Evolutionary conservation across 2,329 filamentous ascomycete species (phyloP).

Genomic region (Trichophyton mentagrophytes): DNA sequence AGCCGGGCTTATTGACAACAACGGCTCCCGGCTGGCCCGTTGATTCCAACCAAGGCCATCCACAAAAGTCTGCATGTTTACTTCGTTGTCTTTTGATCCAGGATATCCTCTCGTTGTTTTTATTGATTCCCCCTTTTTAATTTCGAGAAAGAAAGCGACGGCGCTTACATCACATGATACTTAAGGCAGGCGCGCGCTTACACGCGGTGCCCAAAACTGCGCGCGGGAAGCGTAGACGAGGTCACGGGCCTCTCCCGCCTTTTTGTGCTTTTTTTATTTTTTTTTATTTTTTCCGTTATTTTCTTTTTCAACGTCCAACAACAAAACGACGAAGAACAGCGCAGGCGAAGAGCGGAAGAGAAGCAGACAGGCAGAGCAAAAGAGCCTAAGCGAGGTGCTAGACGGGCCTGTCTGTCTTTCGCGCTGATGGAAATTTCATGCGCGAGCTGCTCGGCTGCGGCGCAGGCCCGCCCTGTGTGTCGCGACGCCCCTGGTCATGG

Average conservation of each 20-base stretch:
- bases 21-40: not conserved
- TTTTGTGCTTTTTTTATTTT: not conserved
- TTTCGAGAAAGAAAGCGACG: not conserved
- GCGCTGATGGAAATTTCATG: not conserved
- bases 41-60: not conserved
- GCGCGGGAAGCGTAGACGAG: not conserved
- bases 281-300: not conserved
- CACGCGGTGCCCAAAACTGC: not conserved
- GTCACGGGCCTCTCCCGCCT: not conserved
- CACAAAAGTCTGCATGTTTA: too few species aligned
- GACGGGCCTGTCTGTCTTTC: not conserved
- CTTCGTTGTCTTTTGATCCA: too few species aligned
- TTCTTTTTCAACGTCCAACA: not conserved
- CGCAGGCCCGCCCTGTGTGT: not conserved
- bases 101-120: too few species aligned
- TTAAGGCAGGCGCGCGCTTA: not conserved
- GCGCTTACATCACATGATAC: not conserved
- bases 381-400: too few species aligned
- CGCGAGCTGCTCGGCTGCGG: not conserved
- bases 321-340: not conserved
- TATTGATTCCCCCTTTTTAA: not conserved
- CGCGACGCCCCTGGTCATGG: not conserved
- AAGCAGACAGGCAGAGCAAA: too few species aligned
- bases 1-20: not conserved
- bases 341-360: not conserved